Base-by-base conservation (phyloP, 208 protist genomes). In the Leishmania tropica region DNA sequence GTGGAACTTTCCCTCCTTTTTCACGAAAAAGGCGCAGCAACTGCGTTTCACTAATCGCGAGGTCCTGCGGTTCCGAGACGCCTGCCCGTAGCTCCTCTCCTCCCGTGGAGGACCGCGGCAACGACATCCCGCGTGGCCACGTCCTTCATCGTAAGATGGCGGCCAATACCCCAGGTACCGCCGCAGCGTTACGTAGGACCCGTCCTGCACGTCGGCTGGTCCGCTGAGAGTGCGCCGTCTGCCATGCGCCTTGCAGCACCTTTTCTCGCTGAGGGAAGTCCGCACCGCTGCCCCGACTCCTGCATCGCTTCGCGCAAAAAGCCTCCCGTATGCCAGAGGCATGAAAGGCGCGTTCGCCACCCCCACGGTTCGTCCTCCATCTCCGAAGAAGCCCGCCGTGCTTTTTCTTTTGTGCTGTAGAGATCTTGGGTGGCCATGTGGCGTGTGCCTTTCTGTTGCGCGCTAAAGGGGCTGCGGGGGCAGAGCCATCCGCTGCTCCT, bases 11-110 rank as follows among this genome's bases (percentile, higher is more conserved):
- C 60, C 60, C n/a, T 0, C 13, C 60, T 5, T 4, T 65, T 13
- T 37, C 21, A 35, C 21, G n/a, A n/a, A 35, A 15, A 15, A 17
- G 28, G 28, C 28, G 4, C 60, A 65, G 60, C 60, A 65, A 35
- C 3, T n/a, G 11, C n/a, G 60, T 0, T 37, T 65, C 13, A 65
- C 60, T 17, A 1, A 13, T 35, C 13, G 60, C 28, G 60, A 7
- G n/a, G n/a, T 10, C n/a, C n/a, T 65, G 21, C n/a, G 0, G 10
- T 0, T n/a, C n/a, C 0, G n/a, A 0, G 60, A 1, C 60, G 3
- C 6, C 1, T 10, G n/a, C 60, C 17, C 13, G 51, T 35, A 0
- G 11, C 24, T 15, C 60, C 7, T 15, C 60, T 35, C 60, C 37
- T 65, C n/a, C n/a, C n/a, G n/a, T 35, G 28, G n/a, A 65, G 60